Evolutionary conservation across 352 stramenopile genomes (phyloP).

Genomic region (Lagenidium giganteum): DNA sequence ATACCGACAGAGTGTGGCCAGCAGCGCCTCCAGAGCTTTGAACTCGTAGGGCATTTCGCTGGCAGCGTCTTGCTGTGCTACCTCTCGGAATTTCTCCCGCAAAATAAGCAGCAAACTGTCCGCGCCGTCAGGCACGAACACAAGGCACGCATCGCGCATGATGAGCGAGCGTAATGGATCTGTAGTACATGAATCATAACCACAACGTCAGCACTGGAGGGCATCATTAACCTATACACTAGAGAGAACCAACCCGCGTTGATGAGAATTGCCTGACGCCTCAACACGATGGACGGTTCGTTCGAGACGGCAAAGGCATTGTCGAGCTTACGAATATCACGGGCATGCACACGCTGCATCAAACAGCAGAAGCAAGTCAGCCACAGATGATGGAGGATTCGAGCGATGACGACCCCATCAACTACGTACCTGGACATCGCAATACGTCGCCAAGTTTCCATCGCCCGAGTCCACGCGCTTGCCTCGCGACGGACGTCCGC

Average conservation of each 20-base stretch:
- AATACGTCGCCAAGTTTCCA: too few relatives aligned
- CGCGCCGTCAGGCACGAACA: constrained; percentile 39
- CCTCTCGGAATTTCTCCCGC: constrained; percentile 55
- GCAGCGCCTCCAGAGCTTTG: constrained; percentile 36
- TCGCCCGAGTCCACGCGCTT: too few relatives aligned
- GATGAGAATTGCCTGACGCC: constrained; percentile 21
- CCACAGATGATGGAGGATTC: too few relatives aligned
- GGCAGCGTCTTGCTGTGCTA: constrained; percentile 31
- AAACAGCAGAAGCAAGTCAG: too few relatives aligned
- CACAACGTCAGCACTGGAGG: too few relatives aligned
- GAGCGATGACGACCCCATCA: too few relatives aligned
- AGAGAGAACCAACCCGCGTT: constrained; percentile 19
- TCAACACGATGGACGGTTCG: constrained; percentile 17
- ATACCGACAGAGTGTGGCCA: constrained; percentile 51
- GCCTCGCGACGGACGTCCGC: too few relatives aligned
- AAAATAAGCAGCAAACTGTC: constrained; percentile 52
- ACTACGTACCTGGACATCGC: too few relatives aligned
- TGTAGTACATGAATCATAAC: too few relatives aligned
- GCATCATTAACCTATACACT: too few relatives aligned
- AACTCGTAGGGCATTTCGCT: constrained; percentile 69
- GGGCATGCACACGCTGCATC: constrained; percentile 16
- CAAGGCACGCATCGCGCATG: constrained; percentile 28
- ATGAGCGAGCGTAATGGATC: constrained; percentile 43
- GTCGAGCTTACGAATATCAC: constrained; percentile 20
- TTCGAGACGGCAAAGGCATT: constrained; percentile 20